Base-by-base conservation (phyloP, 2,329 filamentous ascomycete species). In the Tolypocladium endophyticum region DNA sequence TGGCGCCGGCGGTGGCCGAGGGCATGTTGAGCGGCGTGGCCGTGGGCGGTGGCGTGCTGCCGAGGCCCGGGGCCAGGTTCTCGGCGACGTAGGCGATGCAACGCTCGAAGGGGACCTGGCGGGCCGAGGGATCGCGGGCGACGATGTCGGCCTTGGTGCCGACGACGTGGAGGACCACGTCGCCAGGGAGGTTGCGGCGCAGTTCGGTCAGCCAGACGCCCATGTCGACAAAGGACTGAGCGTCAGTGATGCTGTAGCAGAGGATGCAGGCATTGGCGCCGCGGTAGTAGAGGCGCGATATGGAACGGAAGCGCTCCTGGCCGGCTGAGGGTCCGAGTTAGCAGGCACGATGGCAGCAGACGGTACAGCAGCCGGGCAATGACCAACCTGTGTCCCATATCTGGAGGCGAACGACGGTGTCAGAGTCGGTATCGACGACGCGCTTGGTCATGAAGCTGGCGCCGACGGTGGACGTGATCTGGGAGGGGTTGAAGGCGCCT, bases 31-130 rank as follows among this genome's bases (percentile, higher is more conserved):
- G 65, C 28, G 72, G 76, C 28, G 73, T 80, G 11, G 85, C 84
- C 1, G 86, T 87, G 1, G 86, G 79, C 0, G 88, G 87, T 8
- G 87, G 88, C 18, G 88, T 89, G 56, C 79, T 82, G 60, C 82
- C 81, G 57, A 84, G 75, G 35, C 85, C 84, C 0, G 92, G 90
- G 59, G 89, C 89, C 2, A 96, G 82, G 71, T 96, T 90, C 73
- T 97, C 92, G 33, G 92, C 92, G 45, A 97, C 91, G 74, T 97
- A 99, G 55, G 90, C 91, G 69, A 97, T 96, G 72, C 92, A 97
- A 64, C 90, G 85, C 74, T 99, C 93, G 72, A 97, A 97, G 25
- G 92, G 90, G 7, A 99, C 91, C 70, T 92, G 86, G 59, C 93
- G 86, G 62, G 81, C 80, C 7, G 82, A 81, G 6, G 93, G 92